Percentiles rank a stretch among this genome's conserved stretches.
Conservation (phyloP, 345 rosid genomes). For the Gossypium thurberi region DNA sequence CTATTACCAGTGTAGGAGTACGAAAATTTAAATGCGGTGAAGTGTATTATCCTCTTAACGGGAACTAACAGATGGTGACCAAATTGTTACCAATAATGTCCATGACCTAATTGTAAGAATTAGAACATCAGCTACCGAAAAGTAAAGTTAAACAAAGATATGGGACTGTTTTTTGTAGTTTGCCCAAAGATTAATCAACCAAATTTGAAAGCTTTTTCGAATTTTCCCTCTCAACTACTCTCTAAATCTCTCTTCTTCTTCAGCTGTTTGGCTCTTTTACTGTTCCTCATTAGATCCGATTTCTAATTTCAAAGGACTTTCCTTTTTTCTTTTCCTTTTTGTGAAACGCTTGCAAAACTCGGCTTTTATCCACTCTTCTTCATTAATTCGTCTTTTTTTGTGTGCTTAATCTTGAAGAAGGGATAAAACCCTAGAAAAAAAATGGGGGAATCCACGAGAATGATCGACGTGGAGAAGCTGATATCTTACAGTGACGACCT, state of each 20-base stretch:
- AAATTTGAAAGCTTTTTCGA: not conserved
- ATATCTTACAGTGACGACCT: constrained; percentile 14
- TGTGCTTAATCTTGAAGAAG: not conserved
- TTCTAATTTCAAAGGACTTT: not conserved
- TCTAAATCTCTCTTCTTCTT: not conserved
- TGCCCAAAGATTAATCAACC: not conserved
- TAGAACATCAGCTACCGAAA: no score
- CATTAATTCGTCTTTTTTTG: not conserved
- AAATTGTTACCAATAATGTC: no score
- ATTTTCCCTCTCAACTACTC: not conserved
- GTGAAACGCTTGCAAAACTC: not conserved
- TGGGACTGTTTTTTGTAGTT: no score
- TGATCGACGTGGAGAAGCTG: constrained; percentile 7
- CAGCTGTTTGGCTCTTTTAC: not conserved
- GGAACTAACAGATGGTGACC: accelerated
- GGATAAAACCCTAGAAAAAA: constrained; percentile 5
- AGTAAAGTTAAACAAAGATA: no score
- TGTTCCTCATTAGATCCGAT: not conserved
- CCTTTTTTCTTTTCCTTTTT: no score
- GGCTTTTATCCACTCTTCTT: not conserved
- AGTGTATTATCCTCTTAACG: accelerated
- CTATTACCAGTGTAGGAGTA: accelerated
- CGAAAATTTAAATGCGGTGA: accelerated
- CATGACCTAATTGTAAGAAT: no score
- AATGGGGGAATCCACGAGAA: constrained; percentile 11